phyloP scores from a whole-genome alignment of 306 rosid species.

The Cotoneaster glaucophyllus region DNA sequence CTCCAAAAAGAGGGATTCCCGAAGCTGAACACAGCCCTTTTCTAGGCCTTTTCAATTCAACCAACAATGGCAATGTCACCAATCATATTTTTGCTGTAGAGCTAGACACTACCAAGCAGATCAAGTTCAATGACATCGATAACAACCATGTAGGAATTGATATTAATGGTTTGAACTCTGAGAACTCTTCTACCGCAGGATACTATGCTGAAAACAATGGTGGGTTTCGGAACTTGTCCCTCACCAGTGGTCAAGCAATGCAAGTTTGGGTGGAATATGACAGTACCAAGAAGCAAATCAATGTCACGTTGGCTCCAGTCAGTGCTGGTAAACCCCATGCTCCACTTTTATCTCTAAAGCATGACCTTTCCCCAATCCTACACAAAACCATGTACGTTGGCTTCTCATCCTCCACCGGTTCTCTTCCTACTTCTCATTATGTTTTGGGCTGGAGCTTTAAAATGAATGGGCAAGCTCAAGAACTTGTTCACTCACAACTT shows the following conservation, averaged over 20 bases:
- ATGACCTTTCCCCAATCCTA: constrained; percentile 19
- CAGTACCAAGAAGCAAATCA: background rate
- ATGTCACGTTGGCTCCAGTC: constrained; percentile 51
- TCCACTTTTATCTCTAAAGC: constrained; percentile 20
- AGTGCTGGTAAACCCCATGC: constrained; percentile 29
- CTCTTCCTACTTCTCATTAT: background rate
- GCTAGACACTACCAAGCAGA: background rate
- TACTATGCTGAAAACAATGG: background rate
- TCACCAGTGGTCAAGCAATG: constrained; percentile 17
- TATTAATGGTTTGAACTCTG: constrained; percentile 3
- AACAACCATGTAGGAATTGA: constrained; percentile 21
- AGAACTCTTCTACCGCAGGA: background rate
- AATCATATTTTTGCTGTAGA: constrained; percentile 20
- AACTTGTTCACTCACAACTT: background rate
- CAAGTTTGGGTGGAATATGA: constrained; percentile 19
- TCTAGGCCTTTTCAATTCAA: constrained; percentile 8
- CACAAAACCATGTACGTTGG: constrained; percentile 16
- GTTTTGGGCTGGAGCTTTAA: constrained; percentile 19
- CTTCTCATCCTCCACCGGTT: constrained; percentile 6
- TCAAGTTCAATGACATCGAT: background rate
- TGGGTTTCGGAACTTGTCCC: constrained; percentile 24
- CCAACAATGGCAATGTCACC: background rate
- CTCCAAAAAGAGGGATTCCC: background rate
- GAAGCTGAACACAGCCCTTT: background rate
- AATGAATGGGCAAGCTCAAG: constrained; percentile 14